Base-by-base conservation (phyloP, 2,329 filamentous ascomycete species). In the Colletotrichum sp. region DNA sequence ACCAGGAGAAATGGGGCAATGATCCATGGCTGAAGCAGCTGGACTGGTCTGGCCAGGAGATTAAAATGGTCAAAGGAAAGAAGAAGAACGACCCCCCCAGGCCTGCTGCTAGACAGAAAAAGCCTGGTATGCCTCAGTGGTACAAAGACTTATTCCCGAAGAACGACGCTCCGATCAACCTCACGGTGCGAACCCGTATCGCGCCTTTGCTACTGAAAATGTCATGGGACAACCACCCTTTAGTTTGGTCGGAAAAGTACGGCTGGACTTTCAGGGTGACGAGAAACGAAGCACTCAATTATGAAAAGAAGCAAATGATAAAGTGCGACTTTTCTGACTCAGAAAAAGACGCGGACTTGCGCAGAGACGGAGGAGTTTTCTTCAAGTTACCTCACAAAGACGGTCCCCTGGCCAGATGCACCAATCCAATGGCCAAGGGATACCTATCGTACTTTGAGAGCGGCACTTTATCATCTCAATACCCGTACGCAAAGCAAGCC, bases 321-420 rank as follows among this genome's bases (percentile, higher is more conserved):
- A 86, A 90, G 73, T 96, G 95, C 78, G 91, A 94, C 76, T 94
- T 98, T 87, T 85, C 88, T 8, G 93, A 96, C 66, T 95, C 98
- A 78, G 88, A 93, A 65, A 92, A 94, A 34, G 79, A 87, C 21
- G 80, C 80, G 12, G 70, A 85, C 76, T 84, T 98, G 27, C 89
- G 91, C 36, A 95, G 98, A 80, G 82, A 77, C 6, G 82, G 85
- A 3, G 88, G 93, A 75, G 83, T 88, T 8, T 99, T 97, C 82
- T 98, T 96, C 85, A 99, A 98, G 81, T 88, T 99, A 6, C 97
- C 97, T 1, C 97, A 99, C 84, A 98, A 98, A 79, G 96, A 98
- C 82, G 97, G 97, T 0, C 96, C 96, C 1, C 89, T 91, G 24
- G 93, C 96, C 16, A 90, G 97, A 71, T 98, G 97, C 82, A 90